Conservation (phyloP, 2,329 filamentous ascomycete genomes). For the Grosmannia serpens region DNA sequence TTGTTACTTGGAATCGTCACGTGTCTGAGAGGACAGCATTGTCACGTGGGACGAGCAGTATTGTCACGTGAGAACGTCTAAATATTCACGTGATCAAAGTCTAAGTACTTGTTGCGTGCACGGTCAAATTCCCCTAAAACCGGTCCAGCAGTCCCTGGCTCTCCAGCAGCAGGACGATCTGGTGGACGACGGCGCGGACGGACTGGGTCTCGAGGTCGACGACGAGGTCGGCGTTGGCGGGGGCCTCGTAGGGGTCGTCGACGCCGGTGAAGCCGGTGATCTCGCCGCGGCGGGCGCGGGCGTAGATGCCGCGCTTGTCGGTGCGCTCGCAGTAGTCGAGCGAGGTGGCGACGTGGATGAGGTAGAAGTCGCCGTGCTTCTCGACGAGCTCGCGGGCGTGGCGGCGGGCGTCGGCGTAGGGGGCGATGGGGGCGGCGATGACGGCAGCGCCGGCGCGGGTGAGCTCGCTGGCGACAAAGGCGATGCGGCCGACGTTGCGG, state of each 20-base stretch:
- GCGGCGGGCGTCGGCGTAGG: constrained; percentile 68
- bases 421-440: constrained; percentile 92
- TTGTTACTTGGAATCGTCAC: too few relatives aligned
- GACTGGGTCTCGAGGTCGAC: constrained; percentile 80
- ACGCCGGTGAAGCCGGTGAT: constrained; percentile 98
- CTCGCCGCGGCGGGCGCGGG: constrained; percentile 70
- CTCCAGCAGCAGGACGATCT: constrained; percentile 90
- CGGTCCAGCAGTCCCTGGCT: constrained; percentile 76
- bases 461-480: constrained; percentile 90
- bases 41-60: neutral
- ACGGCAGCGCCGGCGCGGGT: constrained; percentile 88
- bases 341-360: constrained; percentile 87
- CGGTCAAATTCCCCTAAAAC: constrained; percentile 31
- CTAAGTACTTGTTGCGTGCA: neutral
- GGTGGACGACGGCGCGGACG: constrained; percentile 87
- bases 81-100: too few relatives aligned
- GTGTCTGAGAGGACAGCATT: too few relatives aligned
- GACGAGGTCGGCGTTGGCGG: constrained; percentile 67
- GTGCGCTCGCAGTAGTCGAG: constrained; percentile 92
- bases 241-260: constrained; percentile 89
- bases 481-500: constrained; percentile 90
- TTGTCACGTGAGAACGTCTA: too few relatives aligned
- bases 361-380: constrained; percentile 84
- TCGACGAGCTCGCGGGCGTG: constrained; percentile 76
- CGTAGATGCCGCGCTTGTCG: constrained; percentile 85